phyloP scores from a whole-genome alignment of 2,329 filamentous ascomycete genomes.

The Elsinoe australis region DNA sequence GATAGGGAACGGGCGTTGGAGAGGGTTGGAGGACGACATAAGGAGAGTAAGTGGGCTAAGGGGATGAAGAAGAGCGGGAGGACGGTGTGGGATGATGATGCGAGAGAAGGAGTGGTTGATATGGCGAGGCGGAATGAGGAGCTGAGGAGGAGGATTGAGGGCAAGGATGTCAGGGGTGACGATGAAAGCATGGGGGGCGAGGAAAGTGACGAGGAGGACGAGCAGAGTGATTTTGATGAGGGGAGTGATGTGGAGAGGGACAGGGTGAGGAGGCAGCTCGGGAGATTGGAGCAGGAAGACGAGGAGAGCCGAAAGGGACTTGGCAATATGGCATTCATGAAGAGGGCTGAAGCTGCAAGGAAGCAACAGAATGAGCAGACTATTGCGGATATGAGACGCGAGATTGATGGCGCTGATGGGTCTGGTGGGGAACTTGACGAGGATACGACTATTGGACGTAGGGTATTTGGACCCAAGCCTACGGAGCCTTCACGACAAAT shows the following conservation, averaged over 20 bases:
- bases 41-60: slow-evolving; percentile 90
- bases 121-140: slow-evolving; percentile 79
- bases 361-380: slow-evolving; percentile 76
- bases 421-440: slow-evolving; percentile 41
- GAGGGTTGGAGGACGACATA: slow-evolving; percentile 75
- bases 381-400: slow-evolving; percentile 50
- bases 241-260: slow-evolving; percentile 17
- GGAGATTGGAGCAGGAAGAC: slow-evolving; percentile 33
- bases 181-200: slow-evolving; percentile 32
- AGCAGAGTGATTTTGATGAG: slow-evolving; percentile 52
- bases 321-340: slow-evolving; percentile 89
- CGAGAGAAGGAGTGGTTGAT: slow-evolving; percentile 66
- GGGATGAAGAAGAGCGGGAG: slow-evolving; percentile 69
- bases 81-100: slow-evolving; percentile 82
- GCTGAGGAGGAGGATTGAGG: slow-evolving; percentile 69
- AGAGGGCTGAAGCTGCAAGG: slow-evolving; percentile 69
- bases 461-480: slow-evolving; percentile 54
- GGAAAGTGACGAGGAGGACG: slow-evolving; percentile 48
- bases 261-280: slow-evolving; percentile 32
- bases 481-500: slow-evolving; percentile 29
- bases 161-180: slow-evolving; percentile 50
- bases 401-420: slow-evolving; percentile 57
- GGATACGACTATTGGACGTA: slow-evolving; percentile 58
- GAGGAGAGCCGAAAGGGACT: slow-evolving; percentile 50
- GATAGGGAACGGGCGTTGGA: slow-evolving; percentile 75